Evolutionary conservation across 192 early-diverging fungal species (phyloP), one percentile per base, ranked within the genome.

Genomic region (Oehlia diaphana): DNA sequence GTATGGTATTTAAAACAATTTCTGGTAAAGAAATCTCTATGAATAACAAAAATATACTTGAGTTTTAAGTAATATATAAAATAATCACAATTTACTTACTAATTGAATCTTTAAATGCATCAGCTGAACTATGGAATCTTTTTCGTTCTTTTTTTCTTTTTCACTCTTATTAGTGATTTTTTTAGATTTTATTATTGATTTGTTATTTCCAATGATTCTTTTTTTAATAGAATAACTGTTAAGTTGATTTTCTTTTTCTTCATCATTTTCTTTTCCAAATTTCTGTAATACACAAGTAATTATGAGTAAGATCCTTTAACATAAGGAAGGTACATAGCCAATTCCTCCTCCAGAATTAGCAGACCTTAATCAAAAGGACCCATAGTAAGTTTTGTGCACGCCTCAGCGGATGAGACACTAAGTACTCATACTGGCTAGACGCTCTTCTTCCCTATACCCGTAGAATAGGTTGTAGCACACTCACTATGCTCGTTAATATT

Each of bases 1-100:
- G 63, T 65, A 65, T 33, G 63, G 63, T 65, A 33, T 65, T 65
- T 65, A 65, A n/a, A 65, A 65, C 9, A 10, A 65, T 33, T 65
- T 65, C 63, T 26, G 7, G 28, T 65, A 65, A 65, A 65, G 28
- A 65, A 65, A 65, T 65, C 26, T 65, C 9, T 65, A 5, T 37
- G 3, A 37, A 37, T 0, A 5, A 3, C 2, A 5, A 42, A 42
- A 42, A 42, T 42, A 42, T 42, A 42, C 9, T 42, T 42, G 39
- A 8, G 5, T 37, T 4, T 37, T 3, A 4, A 4, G 35, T 37
- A 37, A 37, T 37, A 4, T 37, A 33, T 12, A 65, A n/a, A 65
- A 33, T 10, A 23, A 23, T 1, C 14, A 28, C 5, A 31, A 65
- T 65, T n/a, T 65, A 23, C n/a, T 26, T 65, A 5, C 39, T 42